These are phyloP conservation scores for Fusarium chuoi DNA, from an alignment of 2,329 filamentous ascomycete species.

Conservation along the genomic window DNA sequence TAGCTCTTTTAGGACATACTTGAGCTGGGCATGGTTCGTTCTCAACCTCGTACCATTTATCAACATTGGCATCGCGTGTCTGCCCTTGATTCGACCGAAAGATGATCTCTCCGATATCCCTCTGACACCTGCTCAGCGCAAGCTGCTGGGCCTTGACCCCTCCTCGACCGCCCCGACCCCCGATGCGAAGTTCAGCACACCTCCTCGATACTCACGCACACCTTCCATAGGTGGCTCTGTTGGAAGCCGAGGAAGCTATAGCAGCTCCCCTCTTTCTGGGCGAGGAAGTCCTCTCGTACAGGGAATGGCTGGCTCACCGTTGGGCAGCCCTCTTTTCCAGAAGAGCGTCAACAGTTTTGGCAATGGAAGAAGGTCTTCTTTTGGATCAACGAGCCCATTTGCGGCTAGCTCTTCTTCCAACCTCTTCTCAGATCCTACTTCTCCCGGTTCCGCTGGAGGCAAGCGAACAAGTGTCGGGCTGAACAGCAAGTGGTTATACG, in stretches of 20 bases:
- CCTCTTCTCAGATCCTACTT: constrained; percentile 68
- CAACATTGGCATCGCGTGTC: constrained; percentile 77
- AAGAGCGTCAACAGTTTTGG: constrained; percentile 68
- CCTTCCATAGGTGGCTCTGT: constrained; percentile 72
- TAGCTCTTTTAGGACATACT: constrained; percentile 49
- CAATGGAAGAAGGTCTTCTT: constrained; percentile 68
- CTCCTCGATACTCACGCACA: constrained; percentile 85
- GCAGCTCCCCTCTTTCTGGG: constrained; percentile 67
- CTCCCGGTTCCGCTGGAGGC: constrained; percentile 73
- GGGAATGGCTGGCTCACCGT: constrained; percentile 49
- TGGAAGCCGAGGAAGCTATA: constrained; percentile 66
- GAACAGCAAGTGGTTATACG: constrained; percentile 96
- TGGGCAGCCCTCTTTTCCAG: constrained; percentile 69
- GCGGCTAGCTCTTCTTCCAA: constrained; percentile 60
- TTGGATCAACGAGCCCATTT: constrained; percentile 67
- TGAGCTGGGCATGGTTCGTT: constrained; percentile 57
- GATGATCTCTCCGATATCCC: constrained; percentile 91
- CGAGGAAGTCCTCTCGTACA: constrained; percentile 60
- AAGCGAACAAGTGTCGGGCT: constrained; percentile 80
- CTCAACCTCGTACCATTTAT: constrained; percentile 69
- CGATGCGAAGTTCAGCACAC: constrained; percentile 78
- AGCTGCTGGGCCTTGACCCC: constrained; percentile 82
- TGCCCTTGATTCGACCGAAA: constrained; percentile 75
- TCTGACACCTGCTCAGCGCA: constrained; percentile 79
- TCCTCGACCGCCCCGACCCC: constrained; percentile 71